These are phyloP conservation scores for Globisporangium splendens DNA, from an alignment of 352 stramenopile species.

Conservation along the genomic window DNA sequence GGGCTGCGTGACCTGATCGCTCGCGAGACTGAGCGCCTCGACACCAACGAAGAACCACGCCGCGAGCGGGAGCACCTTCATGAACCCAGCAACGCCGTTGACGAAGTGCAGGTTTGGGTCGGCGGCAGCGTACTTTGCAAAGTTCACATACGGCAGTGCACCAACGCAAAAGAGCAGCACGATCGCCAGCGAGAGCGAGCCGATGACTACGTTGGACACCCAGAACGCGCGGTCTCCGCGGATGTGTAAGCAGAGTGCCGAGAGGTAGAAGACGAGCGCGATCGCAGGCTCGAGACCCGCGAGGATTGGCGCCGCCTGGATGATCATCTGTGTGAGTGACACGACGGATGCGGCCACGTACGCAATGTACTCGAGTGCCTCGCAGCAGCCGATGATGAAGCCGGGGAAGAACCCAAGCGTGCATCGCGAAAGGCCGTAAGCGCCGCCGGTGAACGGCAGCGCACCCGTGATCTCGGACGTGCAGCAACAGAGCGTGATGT, in stretches of 20 bases:
- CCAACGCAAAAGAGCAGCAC: constrained; percentile 18
- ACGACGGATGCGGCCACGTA: constrained; percentile 32
- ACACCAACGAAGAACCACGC: constrained; percentile 29
- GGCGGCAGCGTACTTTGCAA: neutral
- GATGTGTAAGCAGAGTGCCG: constrained; percentile 17
- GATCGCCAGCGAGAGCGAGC: constrained; percentile 7
- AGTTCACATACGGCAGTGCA: constrained; percentile 14
- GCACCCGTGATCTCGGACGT: constrained; percentile 28
- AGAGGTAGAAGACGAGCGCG: constrained; percentile 16
- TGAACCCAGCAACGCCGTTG: constrained; percentile 11
- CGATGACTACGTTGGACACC: constrained; percentile 13
- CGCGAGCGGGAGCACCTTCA: constrained; percentile 17
- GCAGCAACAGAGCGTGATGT: constrained; percentile 29
- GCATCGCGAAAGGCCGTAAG: constrained; percentile 31
- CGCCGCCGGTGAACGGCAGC: constrained; percentile 29
- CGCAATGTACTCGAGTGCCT: constrained; percentile 39
- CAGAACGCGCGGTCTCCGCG: constrained; percentile 21
- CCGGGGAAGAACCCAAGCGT: constrained; percentile 32
- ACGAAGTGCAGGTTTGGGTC: neutral
- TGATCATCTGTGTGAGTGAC: constrained; percentile 18
- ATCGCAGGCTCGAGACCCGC: constrained; percentile 3
- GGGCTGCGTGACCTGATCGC: constrained; percentile 31
- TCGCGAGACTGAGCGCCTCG: constrained; percentile 25
- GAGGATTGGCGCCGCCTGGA: neutral
- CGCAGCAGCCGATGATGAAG: constrained; percentile 32